Percentiles rank a stretch among this genome's conserved stretches.
phyloP scores from a whole-genome alignment of 2,329 filamentous ascomycete species.

The Cladobotryum protrusum region DNA sequence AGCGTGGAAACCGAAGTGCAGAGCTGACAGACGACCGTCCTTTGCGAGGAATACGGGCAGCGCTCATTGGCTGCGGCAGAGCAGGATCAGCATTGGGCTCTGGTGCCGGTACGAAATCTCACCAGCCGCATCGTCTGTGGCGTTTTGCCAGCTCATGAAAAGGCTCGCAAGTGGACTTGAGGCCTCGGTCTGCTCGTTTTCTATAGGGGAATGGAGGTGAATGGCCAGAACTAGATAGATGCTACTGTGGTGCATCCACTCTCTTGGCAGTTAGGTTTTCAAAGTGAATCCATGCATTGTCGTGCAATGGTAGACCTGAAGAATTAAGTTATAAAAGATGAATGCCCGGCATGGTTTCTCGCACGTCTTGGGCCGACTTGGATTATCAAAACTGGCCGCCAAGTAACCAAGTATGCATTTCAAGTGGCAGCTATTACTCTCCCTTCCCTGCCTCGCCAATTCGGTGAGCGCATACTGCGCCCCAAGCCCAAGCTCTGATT shows the following conservation, averaged over 20 bases:
- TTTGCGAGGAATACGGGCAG: conserved; percentile 6
- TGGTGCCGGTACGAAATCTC: neutral
- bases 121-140: neutral
- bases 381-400: neutral
- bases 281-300: too few species aligned
- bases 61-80: conserved; percentile 1
- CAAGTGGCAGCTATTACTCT: neutral
- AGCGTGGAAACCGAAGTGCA: too few species aligned
- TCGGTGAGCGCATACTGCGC: neutral
- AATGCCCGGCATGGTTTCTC: neutral
- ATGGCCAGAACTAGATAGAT: too few species aligned
- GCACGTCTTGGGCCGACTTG: neutral
- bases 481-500: conserved; percentile 17
- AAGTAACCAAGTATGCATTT: neutral
- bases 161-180: neutral
- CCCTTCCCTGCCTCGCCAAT: neutral
- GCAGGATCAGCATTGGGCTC: neutral
- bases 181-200: neutral
- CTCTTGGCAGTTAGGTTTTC: too few species aligned
- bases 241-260: too few species aligned
- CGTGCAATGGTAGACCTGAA: too few species aligned
- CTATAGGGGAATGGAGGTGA: neutral
- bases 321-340: too few species aligned
- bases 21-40: too few species aligned
- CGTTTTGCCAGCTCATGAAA: neutral